These are phyloP conservation scores for Aspergillus ruber DNA, from an alignment of 2,329 filamentous ascomycete species.

Conservation along the genomic window DNA sequence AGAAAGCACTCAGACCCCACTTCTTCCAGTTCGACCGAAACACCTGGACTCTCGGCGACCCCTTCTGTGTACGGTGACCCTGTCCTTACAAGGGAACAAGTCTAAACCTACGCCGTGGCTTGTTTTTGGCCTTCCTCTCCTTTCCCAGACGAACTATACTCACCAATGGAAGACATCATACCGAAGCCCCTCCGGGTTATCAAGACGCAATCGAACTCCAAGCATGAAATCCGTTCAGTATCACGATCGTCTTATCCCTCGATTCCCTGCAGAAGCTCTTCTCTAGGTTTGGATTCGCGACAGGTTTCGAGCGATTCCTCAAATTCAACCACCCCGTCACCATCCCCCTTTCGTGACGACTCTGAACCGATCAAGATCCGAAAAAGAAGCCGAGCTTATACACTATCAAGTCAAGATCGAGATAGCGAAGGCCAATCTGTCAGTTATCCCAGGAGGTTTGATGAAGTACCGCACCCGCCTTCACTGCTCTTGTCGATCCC, in stretches of 20 bases:
- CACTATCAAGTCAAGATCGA: not conserved
- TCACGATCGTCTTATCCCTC: conserved; percentile 11
- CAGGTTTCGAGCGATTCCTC: conserved; percentile 9
- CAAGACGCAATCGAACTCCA: conserved; percentile 27
- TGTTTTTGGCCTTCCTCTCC: not conserved
- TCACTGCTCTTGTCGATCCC: not conserved
- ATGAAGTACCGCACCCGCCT: not conserved
- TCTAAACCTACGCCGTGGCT: conserved; percentile 10
- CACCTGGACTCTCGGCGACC: conserved; percentile 20
- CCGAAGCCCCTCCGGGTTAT: conserved; percentile 48
- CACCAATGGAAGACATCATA: conserved; percentile 18
- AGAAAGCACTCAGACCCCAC: conserved; percentile 26
- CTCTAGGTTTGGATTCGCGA: conserved; percentile 10
- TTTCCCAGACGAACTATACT: not conserved
- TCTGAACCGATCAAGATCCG: conserved; percentile 15
- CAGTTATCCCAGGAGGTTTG: not conserved
- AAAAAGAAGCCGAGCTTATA: conserved; percentile 8
- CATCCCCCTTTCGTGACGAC: conserved; percentile 17
- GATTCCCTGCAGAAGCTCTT: conserved; percentile 24
- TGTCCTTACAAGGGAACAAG: conserved; percentile 15
- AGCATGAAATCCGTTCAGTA: conserved; percentile 9
- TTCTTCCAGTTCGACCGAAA: conserved; percentile 27
- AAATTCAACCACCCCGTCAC: conserved; percentile 19
- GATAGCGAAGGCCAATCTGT: not conserved
- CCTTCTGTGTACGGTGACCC: conserved; percentile 20